These are phyloP conservation scores for Chlorella sp. DNA, from an alignment of 139 green algal genomes.

Conservation along the genomic window DNA sequence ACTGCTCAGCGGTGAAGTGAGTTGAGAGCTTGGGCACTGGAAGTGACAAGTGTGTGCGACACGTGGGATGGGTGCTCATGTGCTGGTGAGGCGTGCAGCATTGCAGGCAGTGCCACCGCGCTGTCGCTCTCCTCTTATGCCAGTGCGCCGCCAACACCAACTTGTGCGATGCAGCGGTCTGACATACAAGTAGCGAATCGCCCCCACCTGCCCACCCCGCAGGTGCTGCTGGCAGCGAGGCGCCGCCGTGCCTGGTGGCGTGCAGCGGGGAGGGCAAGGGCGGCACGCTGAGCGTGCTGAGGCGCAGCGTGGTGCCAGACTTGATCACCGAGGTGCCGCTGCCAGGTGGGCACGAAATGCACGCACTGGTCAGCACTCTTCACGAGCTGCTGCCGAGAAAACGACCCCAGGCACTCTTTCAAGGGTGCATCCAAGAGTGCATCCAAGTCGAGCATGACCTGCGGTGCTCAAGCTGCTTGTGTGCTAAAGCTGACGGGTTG, in stretches of 20 bases:
- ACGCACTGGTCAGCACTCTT: too few species aligned
- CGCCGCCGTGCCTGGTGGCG: conserved; percentile 56
- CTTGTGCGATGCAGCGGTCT: not conserved
- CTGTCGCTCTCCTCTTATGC: not conserved
- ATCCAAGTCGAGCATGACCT: too few species aligned
- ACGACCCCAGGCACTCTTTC: too few species aligned
- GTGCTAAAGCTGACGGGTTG: too few species aligned
- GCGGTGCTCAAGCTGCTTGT: too few species aligned
- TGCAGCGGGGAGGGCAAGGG: conserved; percentile 73
- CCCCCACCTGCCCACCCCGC: not conserved
- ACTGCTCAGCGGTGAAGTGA: not conserved
- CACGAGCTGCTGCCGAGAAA: too few species aligned
- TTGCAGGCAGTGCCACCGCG: too few species aligned
- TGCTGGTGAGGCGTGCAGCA: not conserved
- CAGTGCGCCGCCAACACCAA: not conserved
- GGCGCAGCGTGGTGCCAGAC: conserved; percentile 73
- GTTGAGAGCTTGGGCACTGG: not conserved
- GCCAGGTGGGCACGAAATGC: conserved; percentile 20
- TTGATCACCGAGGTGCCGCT: conserved; percentile 82
- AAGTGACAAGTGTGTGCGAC: not conserved
- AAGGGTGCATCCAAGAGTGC: too few species aligned
- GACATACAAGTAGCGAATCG: not conserved
- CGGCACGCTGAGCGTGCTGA: conserved; percentile 79
- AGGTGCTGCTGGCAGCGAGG: not conserved
- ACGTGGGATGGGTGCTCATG: not conserved